phyloP scores from a whole-genome alignment of 495 filamentous ascomycete species.

The Achaetomiella virescens region DNA sequence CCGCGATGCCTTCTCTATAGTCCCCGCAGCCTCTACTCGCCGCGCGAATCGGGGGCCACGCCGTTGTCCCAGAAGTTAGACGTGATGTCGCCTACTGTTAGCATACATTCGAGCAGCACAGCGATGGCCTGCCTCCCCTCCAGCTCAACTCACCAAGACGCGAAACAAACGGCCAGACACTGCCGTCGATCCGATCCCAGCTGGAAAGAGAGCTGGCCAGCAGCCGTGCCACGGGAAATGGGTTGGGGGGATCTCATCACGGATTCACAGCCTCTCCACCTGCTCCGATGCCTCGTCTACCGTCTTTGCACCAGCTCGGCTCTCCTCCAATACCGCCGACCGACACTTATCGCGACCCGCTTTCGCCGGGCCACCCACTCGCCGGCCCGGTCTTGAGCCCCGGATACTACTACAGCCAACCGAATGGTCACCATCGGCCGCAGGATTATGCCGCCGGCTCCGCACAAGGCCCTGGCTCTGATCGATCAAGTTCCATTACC shows the following conservation, averaged over 20 bases:
- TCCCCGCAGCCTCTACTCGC: slow-evolving; percentile 24
- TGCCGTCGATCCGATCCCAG: slow-evolving; percentile 43
- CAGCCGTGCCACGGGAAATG: slow-evolving; percentile 43
- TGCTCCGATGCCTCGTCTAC: slow-evolving; percentile 14
- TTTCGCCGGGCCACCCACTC: slow-evolving; percentile 19
- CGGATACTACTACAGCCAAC: slow-evolving; percentile 10
- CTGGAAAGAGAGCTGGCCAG: slow-evolving; percentile 56
- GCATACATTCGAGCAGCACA: slow-evolving; percentile 25
- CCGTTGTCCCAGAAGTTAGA: slow-evolving; percentile 19
- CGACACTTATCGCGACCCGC: slow-evolving; percentile 20
- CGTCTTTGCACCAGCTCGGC: slow-evolving; percentile 22
- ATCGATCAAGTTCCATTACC: slow-evolving; percentile 31
- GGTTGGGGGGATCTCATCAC: slow-evolving; percentile 23
- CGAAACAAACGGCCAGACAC: slow-evolving; percentile 34
- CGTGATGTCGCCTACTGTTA: slow-evolving; percentile 27
- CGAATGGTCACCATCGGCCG: slow-evolving; percentile 15
- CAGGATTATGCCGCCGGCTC: slow-evolving; percentile 22
- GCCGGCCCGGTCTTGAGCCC: slow-evolving; percentile 7
- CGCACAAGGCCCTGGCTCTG: slow-evolving; percentile 29
- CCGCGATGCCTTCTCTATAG: slow-evolving; percentile 5
- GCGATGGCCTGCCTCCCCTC: slow-evolving; percentile 45
- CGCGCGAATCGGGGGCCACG: slow-evolving; percentile 22
- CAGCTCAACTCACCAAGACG: slow-evolving; percentile 42
- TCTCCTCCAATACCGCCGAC: slow-evolving; percentile 35
- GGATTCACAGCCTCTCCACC: slow-evolving; percentile 24